These are phyloP conservation scores for Phytophthora sansomeana DNA, from an alignment of 352 stramenopile species.

Conservation along the genomic window DNA sequence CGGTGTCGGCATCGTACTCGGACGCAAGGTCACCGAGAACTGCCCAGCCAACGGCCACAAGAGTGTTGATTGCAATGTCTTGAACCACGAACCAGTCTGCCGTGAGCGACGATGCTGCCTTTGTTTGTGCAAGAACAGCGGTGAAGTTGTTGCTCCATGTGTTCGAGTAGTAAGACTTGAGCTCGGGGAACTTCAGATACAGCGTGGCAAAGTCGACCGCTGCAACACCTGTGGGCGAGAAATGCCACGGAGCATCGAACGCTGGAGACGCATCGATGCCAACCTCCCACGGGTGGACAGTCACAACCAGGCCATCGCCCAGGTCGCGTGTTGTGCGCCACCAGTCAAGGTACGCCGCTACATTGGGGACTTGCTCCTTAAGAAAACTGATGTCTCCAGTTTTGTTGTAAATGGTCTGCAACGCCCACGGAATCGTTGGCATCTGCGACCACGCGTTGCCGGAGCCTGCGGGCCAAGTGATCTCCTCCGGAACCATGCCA, in stretches of 20 bases:
- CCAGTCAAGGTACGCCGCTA: conserved; percentile 29
- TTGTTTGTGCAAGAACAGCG: conserved; percentile 23
- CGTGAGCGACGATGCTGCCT: conserved; percentile 21
- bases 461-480: conserved; percentile 24
- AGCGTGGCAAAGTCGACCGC: conserved; percentile 22
- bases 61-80: conserved; percentile 36
- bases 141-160: conserved; percentile 37
- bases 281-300: conserved; percentile 26
- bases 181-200: conserved; percentile 32
- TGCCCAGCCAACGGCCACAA: conserved; percentile 29
- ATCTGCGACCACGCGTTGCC: conserved; percentile 30
- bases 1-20: conserved; percentile 23
- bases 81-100: conserved; percentile 34
- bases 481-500: conserved; percentile 33
- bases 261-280: conserved; percentile 27
- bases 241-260: conserved; percentile 28
- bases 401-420: conserved; percentile 33
- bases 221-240: conserved; percentile 7
- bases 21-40: conserved; percentile 24
- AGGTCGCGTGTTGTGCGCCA: conserved; percentile 28
- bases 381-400: conserved; percentile 26
- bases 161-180: conserved; percentile 29
- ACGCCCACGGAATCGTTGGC: conserved; percentile 28
- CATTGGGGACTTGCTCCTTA: conserved; percentile 28
- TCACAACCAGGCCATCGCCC: conserved; percentile 27